These are phyloP conservation scores for Naumovozyma dairenensis DNA, from an alignment of 805 yeast genomes.

Conservation along the genomic window DNA sequence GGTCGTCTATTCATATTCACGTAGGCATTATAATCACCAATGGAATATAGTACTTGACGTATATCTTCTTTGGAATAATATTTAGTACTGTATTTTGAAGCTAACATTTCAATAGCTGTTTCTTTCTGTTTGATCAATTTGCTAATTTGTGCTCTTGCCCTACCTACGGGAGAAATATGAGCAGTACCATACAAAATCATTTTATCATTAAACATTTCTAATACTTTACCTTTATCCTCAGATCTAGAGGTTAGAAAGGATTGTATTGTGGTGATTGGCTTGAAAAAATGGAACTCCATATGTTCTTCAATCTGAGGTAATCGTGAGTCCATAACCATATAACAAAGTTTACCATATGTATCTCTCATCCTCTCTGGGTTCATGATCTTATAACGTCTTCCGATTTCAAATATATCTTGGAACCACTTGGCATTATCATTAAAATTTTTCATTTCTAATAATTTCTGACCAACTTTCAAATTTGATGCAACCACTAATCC, in stretches of 20 bases:
- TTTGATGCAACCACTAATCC: constrained; percentile 73
- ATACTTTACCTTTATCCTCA: constrained; percentile 29
- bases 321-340: constrained; percentile 79
- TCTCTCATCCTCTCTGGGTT: constrained; percentile 76
- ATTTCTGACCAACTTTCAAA: constrained; percentile 55
- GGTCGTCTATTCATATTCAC: constrained; percentile 61
- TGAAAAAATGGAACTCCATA: constrained; percentile 67
- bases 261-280: constrained; percentile 58
- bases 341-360: constrained; percentile 68
- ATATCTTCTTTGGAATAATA: constrained; percentile 48
- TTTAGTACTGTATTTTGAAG: constrained; percentile 36
- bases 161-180: constrained; percentile 53
- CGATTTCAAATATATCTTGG: constrained; percentile 61
- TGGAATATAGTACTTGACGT: constrained; percentile 63
- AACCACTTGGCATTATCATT: constrained; percentile 66
- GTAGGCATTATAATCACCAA: constrained; percentile 71
- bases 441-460: constrained; percentile 59
- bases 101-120: constrained; percentile 52
- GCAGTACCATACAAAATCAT: constrained; percentile 54
- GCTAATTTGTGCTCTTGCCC: constrained; percentile 43
- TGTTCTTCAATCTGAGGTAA: constrained; percentile 58
- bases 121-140: constrained; percentile 58
- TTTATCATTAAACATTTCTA: constrained; percentile 46
- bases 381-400: constrained; percentile 74
- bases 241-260: constrained; percentile 35